These are phyloP conservation scores for Chrysanthemum lavandulifolium DNA, from an alignment of 129 eudicot genomes.

Conservation along the genomic window DNA sequence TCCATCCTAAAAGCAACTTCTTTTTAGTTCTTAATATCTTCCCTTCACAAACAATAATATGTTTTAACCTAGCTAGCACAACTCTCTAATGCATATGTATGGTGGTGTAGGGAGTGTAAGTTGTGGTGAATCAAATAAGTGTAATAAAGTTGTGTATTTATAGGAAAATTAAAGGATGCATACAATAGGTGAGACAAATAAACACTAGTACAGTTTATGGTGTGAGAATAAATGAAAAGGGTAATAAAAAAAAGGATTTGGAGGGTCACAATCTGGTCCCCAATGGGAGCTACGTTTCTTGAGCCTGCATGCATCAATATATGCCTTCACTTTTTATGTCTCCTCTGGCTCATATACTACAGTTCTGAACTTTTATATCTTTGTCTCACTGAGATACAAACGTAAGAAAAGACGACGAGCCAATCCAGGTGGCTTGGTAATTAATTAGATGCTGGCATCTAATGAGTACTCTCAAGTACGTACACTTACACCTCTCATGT, in stretches of 20 bases:
- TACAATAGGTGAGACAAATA: slow-evolving; percentile 11
- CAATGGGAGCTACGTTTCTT: slow-evolving; percentile 15
- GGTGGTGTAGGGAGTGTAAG: not conserved
- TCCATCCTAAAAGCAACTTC: slow-evolving; percentile 42
- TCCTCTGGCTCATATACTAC: slow-evolving; percentile 25
- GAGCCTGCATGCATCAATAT: slow-evolving; percentile 23
- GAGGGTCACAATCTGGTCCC: slow-evolving; percentile 42
- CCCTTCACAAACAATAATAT: not conserved
- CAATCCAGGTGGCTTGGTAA: slow-evolving; percentile 13
- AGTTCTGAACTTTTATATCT: slow-evolving; percentile 28
- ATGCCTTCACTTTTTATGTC: slow-evolving; percentile 32
- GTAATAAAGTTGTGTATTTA: slow-evolving; percentile 22
- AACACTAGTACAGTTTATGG: slow-evolving; percentile 1
- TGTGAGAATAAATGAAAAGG: slow-evolving; percentile 10
- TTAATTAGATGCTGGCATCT: not conserved
- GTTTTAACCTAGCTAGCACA: not conserved
- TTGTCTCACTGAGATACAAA: slow-evolving; percentile 15
- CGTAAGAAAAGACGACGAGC: slow-evolving; percentile 16
- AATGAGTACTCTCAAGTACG: slow-evolving; percentile 8
- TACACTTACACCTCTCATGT: slow-evolving; percentile 4
- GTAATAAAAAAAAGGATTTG: slow-evolving; percentile 19
- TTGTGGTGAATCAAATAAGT: not conserved
- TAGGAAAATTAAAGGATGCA: not conserved
- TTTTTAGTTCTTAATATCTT: not conserved
- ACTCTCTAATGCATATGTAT: not conserved